Conservation (phyloP, 768 basidiomycete species). For the Trichaptum fuscoviolaceum region DNA sequence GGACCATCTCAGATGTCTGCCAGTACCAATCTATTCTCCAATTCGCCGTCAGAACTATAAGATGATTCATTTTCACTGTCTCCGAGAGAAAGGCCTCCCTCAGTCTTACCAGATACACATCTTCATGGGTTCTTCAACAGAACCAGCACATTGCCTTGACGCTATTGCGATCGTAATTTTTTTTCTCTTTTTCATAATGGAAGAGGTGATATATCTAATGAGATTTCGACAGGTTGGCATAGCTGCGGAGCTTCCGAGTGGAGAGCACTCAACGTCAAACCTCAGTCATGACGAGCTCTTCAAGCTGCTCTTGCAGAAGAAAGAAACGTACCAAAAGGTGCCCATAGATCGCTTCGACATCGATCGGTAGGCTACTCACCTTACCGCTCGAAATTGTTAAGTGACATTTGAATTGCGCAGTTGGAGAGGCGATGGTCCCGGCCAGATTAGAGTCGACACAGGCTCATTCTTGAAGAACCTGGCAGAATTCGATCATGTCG, state of each 20-base stretch:
- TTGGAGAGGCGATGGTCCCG: slow-evolving; percentile 23
- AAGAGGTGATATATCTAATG: background rate
- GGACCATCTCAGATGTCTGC: too few species aligned
- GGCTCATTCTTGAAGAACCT: slow-evolving; percentile 36
- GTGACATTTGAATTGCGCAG: slow-evolving; percentile 15
- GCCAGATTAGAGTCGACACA: slow-evolving; percentile 22
- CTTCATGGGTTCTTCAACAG: background rate
- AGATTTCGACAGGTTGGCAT: slow-evolving; percentile 28
- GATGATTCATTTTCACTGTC: too few species aligned
- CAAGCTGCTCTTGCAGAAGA: slow-evolving; percentile 29
- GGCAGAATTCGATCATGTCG: slow-evolving; percentile 31
- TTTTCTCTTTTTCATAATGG: background rate
- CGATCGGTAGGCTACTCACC: slow-evolving; percentile 22
- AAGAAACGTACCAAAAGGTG: slow-evolving; percentile 28
- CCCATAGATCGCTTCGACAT: slow-evolving; percentile 29
- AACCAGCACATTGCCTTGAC: background rate
- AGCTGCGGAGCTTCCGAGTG: slow-evolving; percentile 34
- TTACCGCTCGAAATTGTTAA: background rate
- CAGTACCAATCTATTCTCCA: too few species aligned
- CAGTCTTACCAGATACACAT: too few species aligned
- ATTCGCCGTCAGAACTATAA: too few species aligned
- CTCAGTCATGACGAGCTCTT: slow-evolving; percentile 31
- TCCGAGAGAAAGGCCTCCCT: too few species aligned
- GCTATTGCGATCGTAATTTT: slow-evolving; percentile 5
- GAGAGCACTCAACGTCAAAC: slow-evolving; percentile 22